Evolutionary conservation across 1,284 basidiomycete species (phyloP).

Genomic region (Ganoderma lingzhi): DNA sequence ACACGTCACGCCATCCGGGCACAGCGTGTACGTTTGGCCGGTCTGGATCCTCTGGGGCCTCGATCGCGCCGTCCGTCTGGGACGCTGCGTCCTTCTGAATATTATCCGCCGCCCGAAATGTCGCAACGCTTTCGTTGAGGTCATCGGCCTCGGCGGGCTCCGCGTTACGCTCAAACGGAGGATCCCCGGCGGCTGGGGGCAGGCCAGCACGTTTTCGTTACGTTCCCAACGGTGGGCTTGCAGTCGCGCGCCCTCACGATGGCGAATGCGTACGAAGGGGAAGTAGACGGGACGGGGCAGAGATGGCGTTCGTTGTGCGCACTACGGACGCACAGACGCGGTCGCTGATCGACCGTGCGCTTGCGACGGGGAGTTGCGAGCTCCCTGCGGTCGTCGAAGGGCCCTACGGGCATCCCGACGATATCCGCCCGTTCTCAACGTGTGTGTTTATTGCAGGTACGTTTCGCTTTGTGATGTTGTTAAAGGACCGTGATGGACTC

Average conservation of each 20-base stretch:
- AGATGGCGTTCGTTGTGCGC: slow-evolving; percentile 56
- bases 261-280: slow-evolving; percentile 45
- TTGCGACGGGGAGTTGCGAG: slow-evolving; percentile 34
- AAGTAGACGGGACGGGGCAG: slow-evolving; percentile 37
- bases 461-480: slow-evolving; percentile 17
- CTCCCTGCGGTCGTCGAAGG: slow-evolving; percentile 57
- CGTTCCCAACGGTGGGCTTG: slow-evolving; percentile 53
- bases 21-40: slow-evolving; percentile 42
- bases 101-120: slow-evolving; percentile 39
- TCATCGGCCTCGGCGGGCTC: slow-evolving; percentile 48
- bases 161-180: slow-evolving; percentile 46
- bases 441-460: slow-evolving; percentile 56
- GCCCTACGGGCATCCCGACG: slow-evolving; percentile 56
- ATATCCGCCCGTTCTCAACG: slow-evolving; percentile 49
- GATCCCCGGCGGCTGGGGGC: slow-evolving; percentile 54
- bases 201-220: slow-evolving; percentile 65
- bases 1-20: slow-evolving; percentile 28
- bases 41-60: slow-evolving; percentile 53
- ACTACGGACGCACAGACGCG: slow-evolving; percentile 35
- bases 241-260: slow-evolving; percentile 69
- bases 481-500: neutral
- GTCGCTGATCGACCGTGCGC: slow-evolving; percentile 27
- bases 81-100: slow-evolving; percentile 48
- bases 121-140: slow-evolving; percentile 42
- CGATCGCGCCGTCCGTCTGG: slow-evolving; percentile 47